A percentile compares a stretch with the other conserved stretches of the same genome.
Conservation (phyloP, 208 protist species). For the Herpetomonas tarakana region DNA sequence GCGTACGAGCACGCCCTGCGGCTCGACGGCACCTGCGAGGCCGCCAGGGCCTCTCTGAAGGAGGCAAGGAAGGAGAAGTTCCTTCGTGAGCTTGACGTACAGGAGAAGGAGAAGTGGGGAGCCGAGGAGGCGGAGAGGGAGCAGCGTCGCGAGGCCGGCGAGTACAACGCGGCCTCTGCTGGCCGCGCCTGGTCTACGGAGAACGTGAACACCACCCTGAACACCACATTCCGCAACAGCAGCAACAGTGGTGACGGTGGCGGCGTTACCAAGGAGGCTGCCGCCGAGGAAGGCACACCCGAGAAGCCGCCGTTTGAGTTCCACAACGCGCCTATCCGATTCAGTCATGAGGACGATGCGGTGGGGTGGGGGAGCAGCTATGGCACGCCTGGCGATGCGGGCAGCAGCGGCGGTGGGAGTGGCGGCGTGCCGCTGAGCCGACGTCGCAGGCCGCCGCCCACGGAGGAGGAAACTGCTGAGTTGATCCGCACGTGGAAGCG, state of each 20-base stretch:
- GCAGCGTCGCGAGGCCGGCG: constrained; percentile 1
- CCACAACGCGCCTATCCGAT: constrained; percentile 12
- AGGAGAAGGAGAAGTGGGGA: constrained; percentile 9
- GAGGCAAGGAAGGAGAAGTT: constrained; percentile 38
- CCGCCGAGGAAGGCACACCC: neutral
- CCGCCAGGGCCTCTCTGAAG: constrained; percentile 33
- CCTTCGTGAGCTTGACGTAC: constrained; percentile 22
- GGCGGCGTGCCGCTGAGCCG: no score
- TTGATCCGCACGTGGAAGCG: constrained; percentile 37
- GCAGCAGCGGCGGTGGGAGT: no score
- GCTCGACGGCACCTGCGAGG: constrained; percentile 43
- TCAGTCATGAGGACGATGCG: constrained; percentile 6
- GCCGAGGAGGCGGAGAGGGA: constrained; percentile 9
- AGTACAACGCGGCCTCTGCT: neutral
- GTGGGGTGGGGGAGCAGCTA: neutral
- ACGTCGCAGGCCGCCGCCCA: constrained; percentile 7
- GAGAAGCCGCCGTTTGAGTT: constrained; percentile 3
- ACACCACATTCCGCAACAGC: neutral
- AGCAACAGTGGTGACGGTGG: constrained; percentile 2
- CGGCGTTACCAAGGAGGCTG: neutral
- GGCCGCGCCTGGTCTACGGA: neutral
- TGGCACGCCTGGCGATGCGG: no score
- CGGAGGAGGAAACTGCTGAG: constrained; percentile 20
- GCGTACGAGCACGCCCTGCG: constrained; percentile 62
- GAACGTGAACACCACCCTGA: neutral